Percentiles rank a stretch among this genome's conserved stretches.
Evolutionary conservation across 2,329 filamentous ascomycete species (phyloP).

Genomic region (Rhinocladiella similis): DNA sequence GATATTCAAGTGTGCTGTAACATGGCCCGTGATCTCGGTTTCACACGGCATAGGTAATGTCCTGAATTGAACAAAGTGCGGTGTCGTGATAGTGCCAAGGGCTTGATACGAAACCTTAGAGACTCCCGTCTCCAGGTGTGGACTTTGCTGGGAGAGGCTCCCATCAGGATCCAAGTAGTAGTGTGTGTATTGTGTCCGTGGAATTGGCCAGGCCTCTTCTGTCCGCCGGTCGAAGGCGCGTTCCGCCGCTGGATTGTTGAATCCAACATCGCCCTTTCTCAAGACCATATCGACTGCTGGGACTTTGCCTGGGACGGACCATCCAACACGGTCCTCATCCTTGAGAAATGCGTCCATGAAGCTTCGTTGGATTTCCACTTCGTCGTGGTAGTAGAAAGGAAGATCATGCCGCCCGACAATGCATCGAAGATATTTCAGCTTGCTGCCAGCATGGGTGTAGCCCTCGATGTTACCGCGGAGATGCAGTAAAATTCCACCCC

Average conservation of each 20-base stretch:
- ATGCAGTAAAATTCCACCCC: constrained; percentile 70
- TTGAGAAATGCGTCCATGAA: constrained; percentile 74
- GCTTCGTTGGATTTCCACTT: constrained; percentile 65
- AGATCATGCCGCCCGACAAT: constrained; percentile 71
- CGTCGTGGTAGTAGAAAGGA: constrained; percentile 70
- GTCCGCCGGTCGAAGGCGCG: constrained; percentile 54
- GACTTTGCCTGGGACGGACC: constrained; percentile 34
- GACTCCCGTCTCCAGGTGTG: constrained; percentile 53
- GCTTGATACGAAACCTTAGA: constrained; percentile 59
- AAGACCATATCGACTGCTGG: constrained; percentile 62
- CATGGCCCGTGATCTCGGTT: constrained; percentile 69
- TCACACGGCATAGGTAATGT: constrained; percentile 60
- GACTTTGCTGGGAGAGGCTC: too few relatives aligned
- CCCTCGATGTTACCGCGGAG: constrained; percentile 69
- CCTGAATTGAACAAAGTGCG: constrained; percentile 58
- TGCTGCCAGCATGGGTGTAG: constrained; percentile 61
- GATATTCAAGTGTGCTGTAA: constrained; percentile 64
- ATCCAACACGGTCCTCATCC: constrained; percentile 56
- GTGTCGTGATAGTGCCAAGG: constrained; percentile 57
- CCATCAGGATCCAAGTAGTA: constrained; percentile 45
- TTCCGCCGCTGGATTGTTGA: constrained; percentile 64
- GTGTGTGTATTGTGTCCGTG: constrained; percentile 63
- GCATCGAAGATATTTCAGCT: constrained; percentile 68
- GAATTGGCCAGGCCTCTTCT: constrained; percentile 67
- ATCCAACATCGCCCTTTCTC: constrained; percentile 66